A percentile compares a stretch with the other conserved stretches of the same genome.
phyloP scores from a whole-genome alignment of 805 yeast species.

The Deakozyma indianensis region DNA sequence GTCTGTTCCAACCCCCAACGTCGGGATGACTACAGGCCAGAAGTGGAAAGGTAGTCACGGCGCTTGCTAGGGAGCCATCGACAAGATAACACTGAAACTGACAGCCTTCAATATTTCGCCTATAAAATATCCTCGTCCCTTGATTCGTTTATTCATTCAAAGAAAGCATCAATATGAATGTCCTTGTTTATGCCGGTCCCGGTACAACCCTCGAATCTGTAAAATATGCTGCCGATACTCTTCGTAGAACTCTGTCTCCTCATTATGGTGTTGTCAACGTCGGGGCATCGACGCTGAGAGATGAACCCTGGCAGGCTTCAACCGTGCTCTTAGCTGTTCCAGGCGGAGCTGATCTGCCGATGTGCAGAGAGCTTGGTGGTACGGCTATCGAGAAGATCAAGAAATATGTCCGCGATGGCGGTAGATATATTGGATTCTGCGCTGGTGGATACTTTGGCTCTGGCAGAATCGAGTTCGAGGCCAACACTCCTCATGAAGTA shows the following conservation, averaged over 20 bases:
- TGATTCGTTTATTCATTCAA: too few species aligned
- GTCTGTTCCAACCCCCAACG: too few species aligned
- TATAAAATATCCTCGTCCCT: too few species aligned
- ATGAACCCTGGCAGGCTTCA: conserved; percentile 81
- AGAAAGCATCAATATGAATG: conserved; percentile 49
- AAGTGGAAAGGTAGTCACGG: too few species aligned
- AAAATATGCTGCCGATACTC: conserved; percentile 64
- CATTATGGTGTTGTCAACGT: conserved; percentile 74
- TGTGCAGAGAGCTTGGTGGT: conserved; percentile 60
- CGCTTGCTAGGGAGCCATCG: too few species aligned
- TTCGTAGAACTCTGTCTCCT: conserved; percentile 66
- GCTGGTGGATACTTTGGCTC: conserved; percentile 91
- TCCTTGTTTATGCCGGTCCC: conserved; percentile 57
- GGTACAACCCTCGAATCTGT: conserved; percentile 85
- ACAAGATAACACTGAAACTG: too few species aligned
- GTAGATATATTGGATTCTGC: conserved; percentile 75
- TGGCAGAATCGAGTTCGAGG: conserved; percentile 67
- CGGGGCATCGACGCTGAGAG: conserved; percentile 41
- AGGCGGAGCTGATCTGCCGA: conserved; percentile 94
- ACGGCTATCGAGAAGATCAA: conserved; percentile 45
- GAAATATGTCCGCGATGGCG: conserved; percentile 63
- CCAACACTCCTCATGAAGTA: conserved; percentile 62
- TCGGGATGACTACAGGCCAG: too few species aligned
- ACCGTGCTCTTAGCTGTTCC: conserved; percentile 77
- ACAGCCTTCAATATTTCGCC: too few species aligned